Evolutionary conservation across 2,329 filamentous ascomycete genomes (phyloP), one percentile per base, ranked within the genome.

Genomic region (Epichloe bromicola): DNA sequence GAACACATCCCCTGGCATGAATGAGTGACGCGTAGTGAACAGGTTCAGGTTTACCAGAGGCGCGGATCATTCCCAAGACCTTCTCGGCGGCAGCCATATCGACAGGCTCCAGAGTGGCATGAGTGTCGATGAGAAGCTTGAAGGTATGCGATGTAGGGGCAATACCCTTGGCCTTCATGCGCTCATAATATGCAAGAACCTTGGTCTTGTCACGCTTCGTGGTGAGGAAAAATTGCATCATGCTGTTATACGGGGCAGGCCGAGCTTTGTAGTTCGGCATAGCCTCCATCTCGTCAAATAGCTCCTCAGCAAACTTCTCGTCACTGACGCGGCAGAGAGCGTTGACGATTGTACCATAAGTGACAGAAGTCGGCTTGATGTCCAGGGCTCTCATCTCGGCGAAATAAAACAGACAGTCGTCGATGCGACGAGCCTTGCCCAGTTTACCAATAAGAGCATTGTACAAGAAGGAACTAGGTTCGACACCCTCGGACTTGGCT

Each of bases 201-300:
- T 97, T 97, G 67, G 76, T 73, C 71, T 93, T 91, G 67, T 98
- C 91, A 49, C 89, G 88, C 79, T 97, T 97, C 51, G 91, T 97
- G 52, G 88, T 95, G 59, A 97, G 75, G 79, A 97, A 98, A 73
- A 95, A 97, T 66, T 98, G 93, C 82, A 98, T 98, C 83, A 98
- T 86, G 69, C 88, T 95, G 75, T 98, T 96, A 76, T 98, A 98
- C 1, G 93, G 93, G 23, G 93, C 93, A 26, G 93, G 90, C 10
- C 93, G 85, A 40, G 93, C 88, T 75, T 96, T 97, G 79, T 98
- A 98, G 74, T 98, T 98, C 52, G 89, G 85, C 85, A 95, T 95
- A 45, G 85, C 82, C 73, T 98, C 93, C 93, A 98, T 98, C 73
- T 98, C 93, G 63, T 97, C 89, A 63, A 98, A 98, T 60, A 97